Evolutionary conservation across 371 early-diverging fungal species (phyloP), one percentile per base, ranked within the genome.

Genomic region (Actinomucor elegans): DNA sequence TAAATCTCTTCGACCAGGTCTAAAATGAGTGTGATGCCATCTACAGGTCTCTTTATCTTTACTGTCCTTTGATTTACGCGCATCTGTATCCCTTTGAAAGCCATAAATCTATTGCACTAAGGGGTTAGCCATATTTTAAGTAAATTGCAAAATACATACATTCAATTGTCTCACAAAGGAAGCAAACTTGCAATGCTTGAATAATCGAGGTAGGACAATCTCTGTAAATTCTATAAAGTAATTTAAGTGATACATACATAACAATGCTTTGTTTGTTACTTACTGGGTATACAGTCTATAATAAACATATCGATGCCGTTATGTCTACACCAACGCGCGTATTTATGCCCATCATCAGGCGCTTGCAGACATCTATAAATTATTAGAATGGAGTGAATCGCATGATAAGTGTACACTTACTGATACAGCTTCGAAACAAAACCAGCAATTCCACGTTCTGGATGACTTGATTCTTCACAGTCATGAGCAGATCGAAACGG

Each of bases 141-240:
- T 41, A 5, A 24, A 0, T 23, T 41, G 24, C 12, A 3, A 15
- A 18, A 5, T 34, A 41, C 51, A 58, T 71, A 77, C 77, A 65
- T 77, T 77, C 15, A 77, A 58, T 42, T 77, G 77, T 50, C 77
- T 57, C 15, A 77, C 77, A 64, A 77, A 77, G 0, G 77, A 73
- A 9, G 77, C 69, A 56, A 77, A 77, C 51, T 77, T 77, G 47
- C 77, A 77, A 53, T 77, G 77, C 36, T 77, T 77, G 41, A 77
- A 77, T 28, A 66, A 53, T 48, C 63, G 61, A 6, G 77, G 77
- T 47, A 77, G 48, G 12, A 77, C 73, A 15, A 60, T 66, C 26
- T 69, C 69, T 29, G 77, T 72, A 44, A 77, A 77, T 62, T 73
- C 77, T 73, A 55, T 31, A n/a, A n/a, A n/a, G n/a, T 29, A 11